These are phyloP conservation scores for Plectosphaerella sp. DNA, from an alignment of 2,329 filamentous ascomycete genomes.

Conservation along the genomic window DNA sequence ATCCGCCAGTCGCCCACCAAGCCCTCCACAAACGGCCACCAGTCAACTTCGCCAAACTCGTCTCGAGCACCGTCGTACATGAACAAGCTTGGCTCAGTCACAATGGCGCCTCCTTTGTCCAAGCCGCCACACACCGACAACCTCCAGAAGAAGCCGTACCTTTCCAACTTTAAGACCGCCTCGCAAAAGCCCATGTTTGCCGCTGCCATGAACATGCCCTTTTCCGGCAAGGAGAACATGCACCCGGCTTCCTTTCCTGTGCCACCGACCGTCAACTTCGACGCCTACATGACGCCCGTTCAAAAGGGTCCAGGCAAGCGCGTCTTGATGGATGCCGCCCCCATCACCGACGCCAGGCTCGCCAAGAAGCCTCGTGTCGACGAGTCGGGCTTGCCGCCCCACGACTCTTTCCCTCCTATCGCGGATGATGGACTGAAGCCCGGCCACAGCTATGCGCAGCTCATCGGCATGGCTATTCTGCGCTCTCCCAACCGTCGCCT, in stretches of 20 bases:
- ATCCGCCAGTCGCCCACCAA: constrained; percentile 68
- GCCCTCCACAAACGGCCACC: constrained; percentile 22
- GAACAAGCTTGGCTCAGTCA: constrained; percentile 61
- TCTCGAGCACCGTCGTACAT: no score
- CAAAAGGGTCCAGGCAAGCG: constrained; percentile 54
- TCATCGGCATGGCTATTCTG: constrained; percentile 96
- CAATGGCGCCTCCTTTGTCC: constrained; percentile 60
- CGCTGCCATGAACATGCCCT: constrained; percentile 18
- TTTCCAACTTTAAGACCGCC: constrained; percentile 55
- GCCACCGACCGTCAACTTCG: constrained; percentile 41
- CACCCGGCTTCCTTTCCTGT: constrained; percentile 47
- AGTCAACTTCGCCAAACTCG: no score
- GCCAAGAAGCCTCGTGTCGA: constrained; percentile 66
- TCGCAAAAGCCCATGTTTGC: constrained; percentile 46
- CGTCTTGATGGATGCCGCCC: constrained; percentile 66
- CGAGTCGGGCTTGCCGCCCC: constrained; percentile 56
- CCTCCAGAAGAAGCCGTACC: constrained; percentile 60
- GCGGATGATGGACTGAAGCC: constrained; percentile 87
- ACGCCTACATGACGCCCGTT: constrained; percentile 36
- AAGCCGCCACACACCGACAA: constrained; percentile 58
- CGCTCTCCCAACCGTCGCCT: constrained; percentile 77
- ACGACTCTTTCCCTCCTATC: constrained; percentile 75
- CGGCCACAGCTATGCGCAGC: constrained; percentile 84
- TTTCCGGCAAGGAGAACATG: constrained; percentile 53
- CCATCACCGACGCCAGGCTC: constrained; percentile 60